Evolutionary conservation across 306 rosid species (phyloP), one percentile per base, ranked within the genome.

Genomic region (Vicia sativa): DNA sequence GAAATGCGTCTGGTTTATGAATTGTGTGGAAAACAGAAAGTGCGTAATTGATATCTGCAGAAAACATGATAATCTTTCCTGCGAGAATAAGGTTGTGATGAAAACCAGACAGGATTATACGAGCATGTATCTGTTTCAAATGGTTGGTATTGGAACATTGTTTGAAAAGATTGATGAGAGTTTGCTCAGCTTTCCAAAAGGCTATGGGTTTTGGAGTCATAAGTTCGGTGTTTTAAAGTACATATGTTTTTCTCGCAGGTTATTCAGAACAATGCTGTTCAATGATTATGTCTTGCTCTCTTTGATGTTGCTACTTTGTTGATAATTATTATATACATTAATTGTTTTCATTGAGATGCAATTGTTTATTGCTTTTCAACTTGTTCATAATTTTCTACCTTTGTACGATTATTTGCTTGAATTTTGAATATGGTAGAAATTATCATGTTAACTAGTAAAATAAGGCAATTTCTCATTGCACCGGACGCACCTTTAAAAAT

Each of bases 21-120:
- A 91, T 63, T 11, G 38, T 34, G 37, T 78, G 12, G 49, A 91
- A 89, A 12, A 84, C 81, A 4, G 80, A 72, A 65, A 72, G 49
- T 3, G 91, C 93, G 34, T 89, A 82, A 39, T 80, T 79, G 81
- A 85, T 80, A 14, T 83, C 84, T 45, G 87, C 76, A 45, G 87
- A 87, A 55, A 85, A 83, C 54, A 76, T 65, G 6, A 91, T 62
- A 29, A 89, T 68, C 39, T 89, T 87, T 35, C 95, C 93, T 12
- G 84, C 13, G 38, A 85, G 81, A 14, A 80, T 81, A 61, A 60
- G 79, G 76, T 79, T 71, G 1, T 77, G 85, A 49, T 69, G 62
- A 43, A 89, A 81, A 19, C 91, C 95, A 12, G 34, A 53, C 10
- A 54, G 81, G 70, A 81, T 53, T 13, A 82, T 44, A 26, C 56